Base-by-base conservation (phyloP, 2,329 filamentous ascomycete genomes). In the Trichoderma sp. region DNA sequence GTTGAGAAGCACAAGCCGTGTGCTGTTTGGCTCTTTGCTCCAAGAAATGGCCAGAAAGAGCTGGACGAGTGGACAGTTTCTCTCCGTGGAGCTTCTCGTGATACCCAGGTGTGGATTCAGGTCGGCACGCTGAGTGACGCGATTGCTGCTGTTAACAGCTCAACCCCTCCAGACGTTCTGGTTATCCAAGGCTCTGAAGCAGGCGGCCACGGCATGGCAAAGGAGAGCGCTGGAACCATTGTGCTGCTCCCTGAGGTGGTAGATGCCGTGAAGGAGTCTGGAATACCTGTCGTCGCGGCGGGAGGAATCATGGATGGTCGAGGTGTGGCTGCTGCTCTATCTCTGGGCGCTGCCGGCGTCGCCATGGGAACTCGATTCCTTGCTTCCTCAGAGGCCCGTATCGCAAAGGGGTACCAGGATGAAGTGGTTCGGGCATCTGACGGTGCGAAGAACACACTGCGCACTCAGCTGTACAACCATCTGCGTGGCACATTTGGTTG, bases 361-460 rank as follows among this genome's bases (percentile, higher is more conserved):
- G 86, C 82, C 0, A 82, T 92, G 80, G 90, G 90, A 0, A 91
- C 89, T 0, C 81, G 88, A 8, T 88, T 90, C 67, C 81, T 91
- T 0, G 87, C 87, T 0, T 72, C 79, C 0, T 72, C 67, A 0
- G 81, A 83, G 70, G 75, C 81, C 1, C 77, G 79, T 7, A 78
- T 83, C 39, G 74, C 70, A 58, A 75, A 74, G 65, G 80, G 79
- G 0, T 83, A 83, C 54, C 81, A 80, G 60, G 70, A 78, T n/a
- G 81, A 81, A 61, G 75, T 83, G 0, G 68, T 83, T 0, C 74
- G 78, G 1, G 80, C 81, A 0, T 69, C 70, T 1, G 80, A 83
- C 39, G 81, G 81, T 8, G 81, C 76, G 0, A 71, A 65, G 12
- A 75, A 69, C 12, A 83, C 81, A 9, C 75, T 78, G 0, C 77